Percentiles rank a stretch among this genome's conserved stretches.
Conservation (phyloP, 306 rosid species). For the Trifolium subterraneum region DNA sequence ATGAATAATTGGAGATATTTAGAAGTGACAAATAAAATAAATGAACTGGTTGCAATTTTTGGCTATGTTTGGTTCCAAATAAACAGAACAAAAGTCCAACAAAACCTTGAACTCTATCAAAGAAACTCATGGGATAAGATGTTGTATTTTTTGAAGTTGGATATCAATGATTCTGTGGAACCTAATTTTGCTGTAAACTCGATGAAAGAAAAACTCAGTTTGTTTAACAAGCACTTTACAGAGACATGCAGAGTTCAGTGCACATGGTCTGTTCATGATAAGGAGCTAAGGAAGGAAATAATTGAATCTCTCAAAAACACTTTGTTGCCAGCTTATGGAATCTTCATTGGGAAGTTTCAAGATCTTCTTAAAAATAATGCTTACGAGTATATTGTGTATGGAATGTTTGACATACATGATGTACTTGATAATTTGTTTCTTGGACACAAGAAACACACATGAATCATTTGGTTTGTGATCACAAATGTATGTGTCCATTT, state of each 20-base stretch:
- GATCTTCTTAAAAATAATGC: neutral
- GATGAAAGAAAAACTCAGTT: slow-evolving; percentile 1
- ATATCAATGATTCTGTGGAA: neutral
- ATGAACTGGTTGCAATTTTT: too few species aligned
- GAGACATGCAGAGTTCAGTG: slow-evolving; percentile 19
- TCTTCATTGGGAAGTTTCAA: slow-evolving; percentile 7
- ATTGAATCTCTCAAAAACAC: neutral
- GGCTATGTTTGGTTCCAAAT: slow-evolving; percentile 60
- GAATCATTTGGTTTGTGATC: neutral
- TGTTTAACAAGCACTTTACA: slow-evolving; percentile 13
- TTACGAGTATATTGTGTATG: neutral
- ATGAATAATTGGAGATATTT: slow-evolving; percentile 33
- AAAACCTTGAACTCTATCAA: neutral
- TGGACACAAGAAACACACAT: neutral
- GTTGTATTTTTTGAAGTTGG: slow-evolving; percentile 53
- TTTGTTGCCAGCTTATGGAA: slow-evolving; percentile 8
- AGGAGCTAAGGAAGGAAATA: neutral
- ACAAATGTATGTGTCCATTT: neutral
- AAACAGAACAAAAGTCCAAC: slow-evolving; percentile 49
- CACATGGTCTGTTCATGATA: slow-evolving; percentile 2
- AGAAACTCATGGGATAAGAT: slow-evolving; percentile 63
- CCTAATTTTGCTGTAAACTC: neutral
- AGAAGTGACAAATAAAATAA: slow-evolving; percentile 30
- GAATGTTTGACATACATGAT: neutral
- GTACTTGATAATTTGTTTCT: neutral